Conservation (phyloP, 768 basidiomycete genomes). For the Tylopilus felleus region DNA sequence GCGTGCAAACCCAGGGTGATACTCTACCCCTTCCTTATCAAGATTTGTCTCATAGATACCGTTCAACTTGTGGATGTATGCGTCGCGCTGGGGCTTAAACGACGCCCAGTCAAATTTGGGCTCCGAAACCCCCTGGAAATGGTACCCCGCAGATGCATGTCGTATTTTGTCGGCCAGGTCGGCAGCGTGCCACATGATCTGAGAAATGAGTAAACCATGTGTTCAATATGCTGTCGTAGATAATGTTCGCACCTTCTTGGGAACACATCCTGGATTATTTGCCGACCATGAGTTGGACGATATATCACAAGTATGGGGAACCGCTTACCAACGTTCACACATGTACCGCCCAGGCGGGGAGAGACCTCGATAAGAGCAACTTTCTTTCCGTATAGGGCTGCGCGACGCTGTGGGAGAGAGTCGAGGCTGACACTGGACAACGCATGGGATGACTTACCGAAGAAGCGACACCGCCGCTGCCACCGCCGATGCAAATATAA, state of each 20-base stretch:
- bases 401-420: slow-evolving; percentile 66
- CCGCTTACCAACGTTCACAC: slow-evolving; percentile 91
- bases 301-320: background rate
- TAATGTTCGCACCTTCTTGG: slow-evolving; percentile 71
- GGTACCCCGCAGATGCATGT: slow-evolving; percentile 70
- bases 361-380: slow-evolving; percentile 84
- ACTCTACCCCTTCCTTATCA: slow-evolving; percentile 81
- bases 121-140: slow-evolving; percentile 56
- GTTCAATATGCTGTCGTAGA: background rate
- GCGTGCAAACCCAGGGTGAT: slow-evolving; percentile 73
- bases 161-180: slow-evolving; percentile 83
- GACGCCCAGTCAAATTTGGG: slow-evolving; percentile 83
- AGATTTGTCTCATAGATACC: slow-evolving; percentile 90
- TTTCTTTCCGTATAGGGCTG: slow-evolving; percentile 88
- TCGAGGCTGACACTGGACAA: background rate
- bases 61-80: slow-evolving; percentile 88
- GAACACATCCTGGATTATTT: slow-evolving; percentile 74
- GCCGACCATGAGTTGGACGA: slow-evolving; percentile 2
- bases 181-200: slow-evolving; percentile 99
- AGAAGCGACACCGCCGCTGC: slow-evolving; percentile 88
- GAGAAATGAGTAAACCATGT: background rate
- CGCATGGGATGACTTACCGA: slow-evolving; percentile 52
- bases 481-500: slow-evolving; percentile 87
- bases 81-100: slow-evolving; percentile 94
- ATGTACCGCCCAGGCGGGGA: slow-evolving; percentile 83